Evolutionary conservation across 2,329 filamentous ascomycete species (phyloP), one percentile per base, ranked within the genome.

Genomic region (Diaporthe sp.): DNA sequence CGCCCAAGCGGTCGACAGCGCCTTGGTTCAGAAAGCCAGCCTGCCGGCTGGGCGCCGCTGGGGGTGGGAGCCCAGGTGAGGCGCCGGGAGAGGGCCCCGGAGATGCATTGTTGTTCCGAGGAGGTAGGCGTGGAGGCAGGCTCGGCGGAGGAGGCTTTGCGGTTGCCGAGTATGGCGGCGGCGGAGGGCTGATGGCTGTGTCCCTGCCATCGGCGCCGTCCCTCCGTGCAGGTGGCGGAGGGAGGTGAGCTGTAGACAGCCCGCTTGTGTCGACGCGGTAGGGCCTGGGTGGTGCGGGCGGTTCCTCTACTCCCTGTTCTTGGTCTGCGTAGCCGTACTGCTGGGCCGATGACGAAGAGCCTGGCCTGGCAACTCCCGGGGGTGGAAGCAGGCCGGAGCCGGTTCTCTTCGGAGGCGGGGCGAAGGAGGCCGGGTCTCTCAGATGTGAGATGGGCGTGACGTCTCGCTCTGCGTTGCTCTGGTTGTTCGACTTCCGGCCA

Each of bases 371-470:
- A 67, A 76, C 25, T 31, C 78, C 62, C 13, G 77, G 74, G 19
- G 78, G 75, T 22, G 79, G 65, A 71, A 73, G 60, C 62, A 79
- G 67, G 49, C 78, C 78, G 42, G 78, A 73, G 53, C 72, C 22
- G 17, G 82, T 83, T 77, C 90, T 93, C 80, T 91, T 96, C 0
- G 95, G 95, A 37, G 95, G 95, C 34, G 95, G 94, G 2, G 91
- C 95, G 82, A 98, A 98, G 22, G 91, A 90, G 1, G 90, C 83
- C 1, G 95, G 95, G 81, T 98, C 95, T 82, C 91, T 92, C 42
- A 98, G 88, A 4, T 91, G 88, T 12, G 91, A 88, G 37, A 75
- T 67, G 25, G 75, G 73, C 15, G 73, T 55, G 53, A 72, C 60
- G 4, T 67, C 68, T 37, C 68, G 60, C 49, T 70, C 44, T 39